phyloP scores from a whole-genome alignment of 345 rosid species.

The Cardamine occulta region DNA sequence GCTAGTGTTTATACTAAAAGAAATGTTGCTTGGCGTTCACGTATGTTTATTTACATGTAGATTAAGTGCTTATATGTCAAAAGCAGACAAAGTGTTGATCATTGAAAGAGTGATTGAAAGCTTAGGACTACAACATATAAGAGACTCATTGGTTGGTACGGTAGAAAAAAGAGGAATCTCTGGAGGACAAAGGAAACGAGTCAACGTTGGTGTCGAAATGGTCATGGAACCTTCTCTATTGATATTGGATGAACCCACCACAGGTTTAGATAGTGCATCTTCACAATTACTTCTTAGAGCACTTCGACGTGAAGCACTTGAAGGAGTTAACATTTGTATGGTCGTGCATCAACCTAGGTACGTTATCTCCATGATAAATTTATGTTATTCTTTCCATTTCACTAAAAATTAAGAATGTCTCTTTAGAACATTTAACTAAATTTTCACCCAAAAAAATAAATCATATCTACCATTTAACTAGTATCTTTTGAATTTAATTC shows the following conservation, averaged over 20 bases:
- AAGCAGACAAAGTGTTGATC: slow-evolving; percentile 83
- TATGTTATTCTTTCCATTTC: not conserved
- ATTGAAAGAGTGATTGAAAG: slow-evolving; percentile 92
- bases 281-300: slow-evolving; percentile 82
- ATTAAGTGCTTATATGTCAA: slow-evolving; percentile 74
- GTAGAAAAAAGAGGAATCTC: slow-evolving; percentile 90
- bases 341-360: slow-evolving; percentile 96
- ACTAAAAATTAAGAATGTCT: not conserved
- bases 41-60: slow-evolving; percentile 43
- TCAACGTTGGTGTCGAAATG: slow-evolving; percentile 91
- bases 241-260: slow-evolving; percentile 90
- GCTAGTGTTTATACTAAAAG: not conserved
- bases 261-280: slow-evolving; percentile 91
- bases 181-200: slow-evolving; percentile 95
- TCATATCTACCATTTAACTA: not conserved
- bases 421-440: not conserved
- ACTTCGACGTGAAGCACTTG: slow-evolving; percentile 85
- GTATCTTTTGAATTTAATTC: not conserved
- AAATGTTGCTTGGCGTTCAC: not conserved
- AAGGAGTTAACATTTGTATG: slow-evolving; percentile 90
- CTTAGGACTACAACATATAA: slow-evolving; percentile 75
- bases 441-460: not conserved
- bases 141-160: slow-evolving; percentile 91
- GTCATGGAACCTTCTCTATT: slow-evolving; percentile 95
- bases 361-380: not conserved